Conservation (phyloP, 1,284 basidiomycete genomes). For the Coriolopsis trogii region DNA sequence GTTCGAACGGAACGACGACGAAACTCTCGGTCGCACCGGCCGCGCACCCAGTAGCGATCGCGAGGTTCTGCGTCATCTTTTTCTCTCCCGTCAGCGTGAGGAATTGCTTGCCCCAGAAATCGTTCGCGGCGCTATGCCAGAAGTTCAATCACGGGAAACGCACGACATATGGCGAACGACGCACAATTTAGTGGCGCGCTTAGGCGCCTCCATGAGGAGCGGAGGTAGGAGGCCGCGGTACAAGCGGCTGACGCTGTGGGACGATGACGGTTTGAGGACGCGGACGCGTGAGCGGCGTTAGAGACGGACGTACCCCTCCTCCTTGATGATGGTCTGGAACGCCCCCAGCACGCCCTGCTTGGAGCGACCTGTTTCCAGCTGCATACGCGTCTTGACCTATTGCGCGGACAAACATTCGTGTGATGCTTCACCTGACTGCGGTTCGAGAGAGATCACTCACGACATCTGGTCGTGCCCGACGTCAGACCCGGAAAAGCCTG, state of each 20-base stretch:
- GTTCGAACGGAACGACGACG: slow-evolving; percentile 93
- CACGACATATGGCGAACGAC: slow-evolving; percentile 26
- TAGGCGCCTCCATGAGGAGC: slow-evolving; percentile 94
- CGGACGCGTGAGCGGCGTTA: not conserved
- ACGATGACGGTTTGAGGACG: not conserved
- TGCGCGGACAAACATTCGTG: slow-evolving; percentile 20
- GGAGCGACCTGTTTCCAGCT: slow-evolving; percentile 85
- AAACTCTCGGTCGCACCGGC: slow-evolving; percentile 97
- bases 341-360: slow-evolving; percentile 82
- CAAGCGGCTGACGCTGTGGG: slow-evolving; percentile 70
- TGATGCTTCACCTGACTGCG: slow-evolving; percentile 27
- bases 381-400: slow-evolving; percentile 97
- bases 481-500: not conserved
- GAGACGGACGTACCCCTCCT: slow-evolving; percentile 73
- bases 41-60: slow-evolving; percentile 88
- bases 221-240: slow-evolving; percentile 97
- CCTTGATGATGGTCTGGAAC: slow-evolving; percentile 75
- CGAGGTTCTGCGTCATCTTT: slow-evolving; percentile 88
- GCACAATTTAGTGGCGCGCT: slow-evolving; percentile 97
- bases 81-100: slow-evolving; percentile 62
- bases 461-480: slow-evolving; percentile 29
- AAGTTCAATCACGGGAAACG: not conserved
- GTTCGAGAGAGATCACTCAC: slow-evolving; percentile 30
- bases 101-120: slow-evolving; percentile 91
- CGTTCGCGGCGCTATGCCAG: slow-evolving; percentile 73